Evolutionary conservation across 345 rosid species (phyloP), one percentile per base, ranked within the genome.

Genomic region (Cochlearia excelsa): DNA sequence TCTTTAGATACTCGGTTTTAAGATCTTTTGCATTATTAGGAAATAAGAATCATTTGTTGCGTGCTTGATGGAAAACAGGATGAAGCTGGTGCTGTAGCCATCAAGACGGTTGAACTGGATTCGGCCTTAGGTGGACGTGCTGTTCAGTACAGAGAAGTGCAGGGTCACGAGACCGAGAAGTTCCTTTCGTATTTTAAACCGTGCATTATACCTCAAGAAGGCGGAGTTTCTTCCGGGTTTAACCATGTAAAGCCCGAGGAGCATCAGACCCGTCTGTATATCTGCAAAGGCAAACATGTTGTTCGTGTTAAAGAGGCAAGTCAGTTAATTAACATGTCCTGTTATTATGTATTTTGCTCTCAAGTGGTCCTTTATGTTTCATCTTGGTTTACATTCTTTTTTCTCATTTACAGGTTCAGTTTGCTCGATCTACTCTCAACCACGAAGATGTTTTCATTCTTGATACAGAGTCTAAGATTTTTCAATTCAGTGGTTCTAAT

Each of bases 81-180:
- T 64, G 97, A 94, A 83, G 95, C 95, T 47, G 97, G 97, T 75
- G 67, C 80, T 48, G 96, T 93, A 53, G 95, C 95, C 48, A 61
- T 87, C 64, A 87, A 80, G 81, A 90, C 97, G 51, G 90, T 94
- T 68, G 99, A 94, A 65, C 77, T 94, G 45, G 99, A 94, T 84
- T 96, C 99, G 51, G 90, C 95, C 11, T 95, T 94, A 59, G 99
- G 99, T 63, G 99, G 99, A 38, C 96, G 95, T 67, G 99, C 96
- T 42, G 96, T 94, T 57, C 99, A 94, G 68, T 94, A 90, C 78
- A 90, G 97, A 74, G 99, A 94, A 82, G 81, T 79, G 10, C 99
- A 94, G 64, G 93, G 97, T 54, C 93, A 94, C 16, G 99, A 94
- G 73, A 82, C 95, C 0, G 97, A 90, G 70, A 94, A 83, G 79